Evolutionary conservation across 2,329 filamentous ascomycete species (phyloP), one percentile per base, ranked within the genome.

Genomic region (Monosporascus sp.): DNA sequence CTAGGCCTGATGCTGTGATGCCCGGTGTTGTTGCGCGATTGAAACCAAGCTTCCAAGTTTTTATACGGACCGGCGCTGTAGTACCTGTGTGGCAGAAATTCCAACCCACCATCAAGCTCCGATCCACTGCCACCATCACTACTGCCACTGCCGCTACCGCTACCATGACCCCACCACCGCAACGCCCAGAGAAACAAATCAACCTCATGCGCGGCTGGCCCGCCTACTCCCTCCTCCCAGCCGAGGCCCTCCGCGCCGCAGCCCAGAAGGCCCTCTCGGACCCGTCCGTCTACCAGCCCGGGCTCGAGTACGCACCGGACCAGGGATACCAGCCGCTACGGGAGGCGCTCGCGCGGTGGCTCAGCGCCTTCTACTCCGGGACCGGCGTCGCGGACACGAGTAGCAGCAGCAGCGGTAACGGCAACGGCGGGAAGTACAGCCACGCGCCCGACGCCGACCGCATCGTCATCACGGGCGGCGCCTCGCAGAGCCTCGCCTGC

Each of bases 401-500:
- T 70, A 82, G 38, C 59, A 68, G 22, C 27, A 39, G 27, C 20
- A 5, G n/a, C 5, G 31, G 20, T 22, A 7, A 43, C 31, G 9
- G 36, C 46, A 36, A 31, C 60, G 53, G 49, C 7, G 49, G 55
- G 20, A 60, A 25, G 22, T 31, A 46, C 22, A 31, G 22, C 43
- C 43, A 46, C 43, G 11, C 43, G 24, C 43, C 68, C 6, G 75
- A 77, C 15, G 64, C 77, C 4, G 76, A 82, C 3, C 79, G 89
- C 35, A 86, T 96, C 51, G 88, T 86, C 65, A 86, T 96, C 66
- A 89, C 89, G 0, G 90, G 91, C 45, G 92, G 92, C 17, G 92
- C 92, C 3, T 89, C 85, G 59, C 91, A 96, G 75, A 91, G 86
- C 65, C 69, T 96, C 2, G 90, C 88, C 0, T 88, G 84, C 63